These are phyloP conservation scores for Monosporascus sp. DNA, from an alignment of 2,329 filamentous ascomycete genomes.

Conservation along the genomic window DNA sequence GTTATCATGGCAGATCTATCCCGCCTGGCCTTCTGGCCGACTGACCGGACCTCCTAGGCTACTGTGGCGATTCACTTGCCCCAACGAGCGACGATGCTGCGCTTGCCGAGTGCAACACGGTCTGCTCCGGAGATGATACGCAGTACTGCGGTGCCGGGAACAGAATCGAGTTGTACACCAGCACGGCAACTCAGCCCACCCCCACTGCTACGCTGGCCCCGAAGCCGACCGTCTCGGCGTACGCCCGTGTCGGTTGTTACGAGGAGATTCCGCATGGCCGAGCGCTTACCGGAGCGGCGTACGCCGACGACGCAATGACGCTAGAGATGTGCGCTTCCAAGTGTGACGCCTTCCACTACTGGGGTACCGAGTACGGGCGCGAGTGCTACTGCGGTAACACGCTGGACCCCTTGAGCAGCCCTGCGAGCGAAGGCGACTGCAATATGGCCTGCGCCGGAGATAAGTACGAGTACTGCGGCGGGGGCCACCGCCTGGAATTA, in stretches of 20 bases:
- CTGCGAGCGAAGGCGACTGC: conserved; percentile 30
- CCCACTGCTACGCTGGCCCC: conserved; percentile 29
- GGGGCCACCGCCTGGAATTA: conserved; percentile 16
- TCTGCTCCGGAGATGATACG: conserved; percentile 35
- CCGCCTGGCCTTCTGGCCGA: neutral
- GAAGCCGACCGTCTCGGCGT: conserved; percentile 31
- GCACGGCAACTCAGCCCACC: conserved; percentile 30
- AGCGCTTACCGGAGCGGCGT: conserved; percentile 29
- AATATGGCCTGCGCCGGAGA: conserved; percentile 34
- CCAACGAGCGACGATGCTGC: conserved; percentile 26
- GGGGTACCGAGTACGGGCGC: conserved; percentile 32
- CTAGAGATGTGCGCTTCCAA: conserved; percentile 32
- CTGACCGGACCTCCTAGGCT: conserved; percentile 27
- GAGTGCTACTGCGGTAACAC: conserved; percentile 38
- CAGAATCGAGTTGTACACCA: conserved; percentile 40
- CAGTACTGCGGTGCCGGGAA: conserved; percentile 39
- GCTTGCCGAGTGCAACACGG: conserved; percentile 34
- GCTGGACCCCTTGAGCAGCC: conserved; percentile 26
- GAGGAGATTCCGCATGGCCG: conserved; percentile 31
- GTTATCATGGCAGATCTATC: too few species aligned
- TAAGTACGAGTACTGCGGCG: conserved; percentile 32
- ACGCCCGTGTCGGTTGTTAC: conserved; percentile 35
- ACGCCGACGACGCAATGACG: conserved; percentile 32
- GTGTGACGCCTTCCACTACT: conserved; percentile 33
- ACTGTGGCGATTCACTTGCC: conserved; percentile 41